A percentile compares a stretch with the other conserved stretches of the same genome.
Conservation (phyloP, 306 rosid species). For the Echinosophora koreensis region DNA sequence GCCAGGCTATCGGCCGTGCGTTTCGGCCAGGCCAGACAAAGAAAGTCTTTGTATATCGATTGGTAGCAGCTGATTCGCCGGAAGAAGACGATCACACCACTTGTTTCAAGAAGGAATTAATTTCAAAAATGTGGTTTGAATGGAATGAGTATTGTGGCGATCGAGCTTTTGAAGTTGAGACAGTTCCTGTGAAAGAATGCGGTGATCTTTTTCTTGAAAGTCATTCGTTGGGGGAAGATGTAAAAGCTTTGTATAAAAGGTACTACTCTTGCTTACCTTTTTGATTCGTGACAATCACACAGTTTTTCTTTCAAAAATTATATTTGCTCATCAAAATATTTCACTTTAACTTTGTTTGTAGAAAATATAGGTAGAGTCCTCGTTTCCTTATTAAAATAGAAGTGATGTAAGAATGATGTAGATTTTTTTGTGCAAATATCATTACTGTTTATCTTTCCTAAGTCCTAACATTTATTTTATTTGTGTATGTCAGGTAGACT, state of each 20-base stretch:
- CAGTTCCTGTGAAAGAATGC: constrained; percentile 64
- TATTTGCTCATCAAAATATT: too few species aligned
- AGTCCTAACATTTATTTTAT: constrained; percentile 32
- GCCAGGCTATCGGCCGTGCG: constrained; percentile 98
- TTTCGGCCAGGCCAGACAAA: constrained; percentile 92
- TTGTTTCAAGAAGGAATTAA: constrained; percentile 83
- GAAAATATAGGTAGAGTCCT: too few species aligned
- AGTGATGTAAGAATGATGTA: not conserved
- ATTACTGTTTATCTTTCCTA: constrained; percentile 1
- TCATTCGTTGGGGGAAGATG: constrained; percentile 61
- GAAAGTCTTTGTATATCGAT: constrained; percentile 74
- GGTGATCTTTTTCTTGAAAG: constrained; percentile 78
- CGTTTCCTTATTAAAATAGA: too few species aligned
- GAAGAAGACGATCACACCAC: constrained; percentile 81
- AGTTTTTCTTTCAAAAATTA: not conserved
- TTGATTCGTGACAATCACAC: not conserved
- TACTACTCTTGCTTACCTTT: constrained; percentile 37
- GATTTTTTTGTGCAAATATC: not conserved
- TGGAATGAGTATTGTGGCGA: constrained; percentile 87
- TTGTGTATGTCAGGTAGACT: constrained; percentile 63
- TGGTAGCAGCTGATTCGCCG: constrained; percentile 82
- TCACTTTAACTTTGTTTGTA: too few species aligned
- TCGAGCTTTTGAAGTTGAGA: constrained; percentile 61
- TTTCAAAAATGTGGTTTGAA: constrained; percentile 96
- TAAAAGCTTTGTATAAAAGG: constrained; percentile 83